phyloP scores from a whole-genome alignment of 768 basidiomycete species.

The Xerocomus spinulosus region DNA sequence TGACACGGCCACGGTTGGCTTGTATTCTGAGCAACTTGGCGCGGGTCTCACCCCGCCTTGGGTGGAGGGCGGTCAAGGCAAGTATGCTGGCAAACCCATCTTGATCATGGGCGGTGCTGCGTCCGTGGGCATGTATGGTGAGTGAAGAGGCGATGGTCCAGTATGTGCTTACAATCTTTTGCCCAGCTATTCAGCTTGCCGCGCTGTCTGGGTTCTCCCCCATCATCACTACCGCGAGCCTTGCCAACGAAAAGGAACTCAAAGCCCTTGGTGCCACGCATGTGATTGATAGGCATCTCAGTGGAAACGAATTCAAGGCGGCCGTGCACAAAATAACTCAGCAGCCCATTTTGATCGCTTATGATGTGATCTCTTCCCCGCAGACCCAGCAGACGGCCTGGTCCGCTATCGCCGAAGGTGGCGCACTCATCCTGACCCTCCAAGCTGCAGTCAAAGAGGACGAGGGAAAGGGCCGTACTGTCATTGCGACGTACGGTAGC shows the following conservation, averaged over 20 bases:
- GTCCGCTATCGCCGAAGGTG: constrained; percentile 31
- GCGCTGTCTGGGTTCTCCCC: constrained; percentile 38
- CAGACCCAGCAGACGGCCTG: constrained; percentile 35
- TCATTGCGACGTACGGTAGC: constrained; percentile 22
- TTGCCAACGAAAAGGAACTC: constrained; percentile 27
- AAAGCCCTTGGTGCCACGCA: constrained; percentile 38
- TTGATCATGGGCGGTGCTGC: constrained; percentile 47
- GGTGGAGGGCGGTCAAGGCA: constrained; percentile 28
- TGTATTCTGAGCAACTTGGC: constrained; percentile 40
- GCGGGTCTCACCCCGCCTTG: constrained; percentile 38
- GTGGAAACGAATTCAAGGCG: constrained; percentile 10
- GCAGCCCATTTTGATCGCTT: constrained; percentile 17
- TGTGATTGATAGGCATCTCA: constrained; percentile 33
- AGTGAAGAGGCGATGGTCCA: constrained; percentile 1
- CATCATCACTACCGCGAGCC: constrained; percentile 38
- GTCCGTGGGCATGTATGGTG: constrained; percentile 46
- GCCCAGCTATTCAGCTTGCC: constrained; percentile 38
- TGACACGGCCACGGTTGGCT: constrained; percentile 43
- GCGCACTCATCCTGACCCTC: constrained; percentile 30
- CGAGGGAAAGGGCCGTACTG: constrained; percentile 15
- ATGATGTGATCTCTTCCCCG: constrained; percentile 30
- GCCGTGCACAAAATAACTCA: constrained; percentile 25
- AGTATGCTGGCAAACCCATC: constrained; percentile 39
- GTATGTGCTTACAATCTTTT: constrained; percentile 3
- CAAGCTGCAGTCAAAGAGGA: constrained; percentile 20